These are phyloP conservation scores for Barnettozyma sp. DNA, from an alignment of 805 yeast species.

Conservation along the genomic window DNA sequence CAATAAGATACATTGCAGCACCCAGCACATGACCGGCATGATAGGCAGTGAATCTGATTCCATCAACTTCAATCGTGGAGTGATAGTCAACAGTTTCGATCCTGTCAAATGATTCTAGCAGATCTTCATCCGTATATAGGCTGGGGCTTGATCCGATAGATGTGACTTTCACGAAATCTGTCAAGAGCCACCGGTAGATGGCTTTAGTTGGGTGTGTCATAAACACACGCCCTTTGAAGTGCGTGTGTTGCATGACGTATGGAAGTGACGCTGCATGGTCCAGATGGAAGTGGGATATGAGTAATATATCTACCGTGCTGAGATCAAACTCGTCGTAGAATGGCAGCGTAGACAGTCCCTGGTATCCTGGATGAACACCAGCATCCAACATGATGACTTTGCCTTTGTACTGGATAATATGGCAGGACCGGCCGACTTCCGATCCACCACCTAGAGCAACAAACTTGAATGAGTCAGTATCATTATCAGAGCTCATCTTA, in stretches of 20 bases:
- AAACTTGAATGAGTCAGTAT: conserved; percentile 47
- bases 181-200: conserved; percentile 88
- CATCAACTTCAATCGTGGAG: conserved; percentile 90
- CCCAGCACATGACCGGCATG: conserved; percentile 99
- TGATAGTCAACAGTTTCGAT: conserved; percentile 95
- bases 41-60: conserved; percentile 92
- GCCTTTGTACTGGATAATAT: conserved; percentile 84
- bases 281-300: conserved; percentile 92
- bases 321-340: conserved; percentile 94
- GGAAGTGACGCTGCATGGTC: conserved; percentile 99
- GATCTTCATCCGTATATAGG: conserved; percentile 85
- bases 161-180: conserved; percentile 92
- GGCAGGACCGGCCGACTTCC: conserved; percentile 97
- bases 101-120: conserved; percentile 76
- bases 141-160: conserved; percentile 39
- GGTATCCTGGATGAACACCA: conserved; percentile 93
- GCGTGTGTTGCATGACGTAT: conserved; percentile 95
- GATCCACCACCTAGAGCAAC: conserved; percentile 96
- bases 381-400: conserved; percentile 96
- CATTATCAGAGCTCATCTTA: conserved; percentile 6
- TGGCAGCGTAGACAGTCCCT: conserved; percentile 87
- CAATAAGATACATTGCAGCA: conserved; percentile 95
- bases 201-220: conserved; percentile 99
- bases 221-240: conserved; percentile 89
- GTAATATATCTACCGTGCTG: conserved; percentile 73